Evolutionary conservation across 768 basidiomycete genomes (phyloP).

Genomic region (Calocybe gangraenosa): DNA sequence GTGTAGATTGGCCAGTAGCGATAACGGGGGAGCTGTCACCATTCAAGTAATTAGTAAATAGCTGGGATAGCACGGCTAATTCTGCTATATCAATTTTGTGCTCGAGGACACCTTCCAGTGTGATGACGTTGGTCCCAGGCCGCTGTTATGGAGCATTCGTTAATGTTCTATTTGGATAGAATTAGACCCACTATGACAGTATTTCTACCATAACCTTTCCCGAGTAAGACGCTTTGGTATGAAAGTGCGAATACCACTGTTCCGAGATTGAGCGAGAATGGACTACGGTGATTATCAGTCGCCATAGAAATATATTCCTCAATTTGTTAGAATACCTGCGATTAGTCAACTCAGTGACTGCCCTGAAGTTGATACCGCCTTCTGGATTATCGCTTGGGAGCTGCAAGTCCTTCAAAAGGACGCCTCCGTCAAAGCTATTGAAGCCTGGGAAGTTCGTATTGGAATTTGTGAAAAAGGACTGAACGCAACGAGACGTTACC

Average conservation of each 20-base stretch:
- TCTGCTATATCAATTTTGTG: constrained; percentile 43
- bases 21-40: constrained; percentile 52
- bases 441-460: constrained; percentile 36
- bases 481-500: constrained; percentile 28
- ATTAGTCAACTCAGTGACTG: constrained; percentile 53
- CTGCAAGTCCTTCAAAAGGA: constrained; percentile 52
- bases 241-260: constrained; percentile 59
- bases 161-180: constrained; percentile 1
- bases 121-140: constrained; percentile 54
- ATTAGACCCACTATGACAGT: constrained; percentile 45
- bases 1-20: constrained; percentile 56
- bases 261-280: constrained; percentile 67
- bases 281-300: constrained; percentile 29
- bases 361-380: constrained; percentile 64
- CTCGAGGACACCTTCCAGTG: constrained; percentile 52
- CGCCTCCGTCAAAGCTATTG: constrained; percentile 56
- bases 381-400: constrained; percentile 63
- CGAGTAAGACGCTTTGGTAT: constrained; percentile 55
- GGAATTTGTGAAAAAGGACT: neutral
- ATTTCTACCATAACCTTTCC: constrained; percentile 48
- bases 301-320: neutral
- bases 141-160: constrained; percentile 27
- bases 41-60: constrained; percentile 74
- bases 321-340: constrained; percentile 36
- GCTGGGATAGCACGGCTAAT: constrained; percentile 47